Conservation (phyloP, 2,329 filamentous ascomycete species). For the Chaetomiaceae sp. region DNA sequence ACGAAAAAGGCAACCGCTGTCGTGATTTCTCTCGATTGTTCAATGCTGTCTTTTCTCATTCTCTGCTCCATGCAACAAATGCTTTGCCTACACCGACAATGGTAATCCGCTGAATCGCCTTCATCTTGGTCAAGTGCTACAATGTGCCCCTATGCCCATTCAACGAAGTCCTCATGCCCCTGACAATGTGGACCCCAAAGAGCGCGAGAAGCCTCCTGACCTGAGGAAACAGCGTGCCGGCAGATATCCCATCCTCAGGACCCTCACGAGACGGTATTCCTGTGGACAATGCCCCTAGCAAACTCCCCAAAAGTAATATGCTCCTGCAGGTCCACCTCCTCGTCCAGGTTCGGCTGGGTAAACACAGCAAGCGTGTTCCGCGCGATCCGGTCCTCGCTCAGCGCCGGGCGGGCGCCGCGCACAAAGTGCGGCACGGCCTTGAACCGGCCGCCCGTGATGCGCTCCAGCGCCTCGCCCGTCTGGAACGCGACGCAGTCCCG, state of each 20-base stretch:
- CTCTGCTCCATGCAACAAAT: too few species aligned
- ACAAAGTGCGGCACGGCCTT: slow-evolving; percentile 96
- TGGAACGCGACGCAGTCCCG: slow-evolving; percentile 91
- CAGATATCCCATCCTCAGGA: too few species aligned
- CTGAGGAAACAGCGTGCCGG: too few species aligned
- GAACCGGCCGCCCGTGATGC: slow-evolving; percentile 87
- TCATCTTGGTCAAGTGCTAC: too few species aligned
- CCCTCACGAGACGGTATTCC: slow-evolving; percentile 48
- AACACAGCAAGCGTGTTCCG: slow-evolving; percentile 93
- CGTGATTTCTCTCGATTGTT: too few species aligned
- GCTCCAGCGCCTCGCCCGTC: slow-evolving; percentile 85
- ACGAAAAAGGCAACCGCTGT: neutral
- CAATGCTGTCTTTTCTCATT: too few species aligned
- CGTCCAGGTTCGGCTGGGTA: slow-evolving; percentile 88
- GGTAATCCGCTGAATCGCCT: too few species aligned
- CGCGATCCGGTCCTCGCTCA: slow-evolving; percentile 53
- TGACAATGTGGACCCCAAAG: too few species aligned
- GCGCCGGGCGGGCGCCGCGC: slow-evolving; percentile 61
- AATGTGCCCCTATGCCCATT: too few species aligned
- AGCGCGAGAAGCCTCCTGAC: too few species aligned
- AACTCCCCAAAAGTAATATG: slow-evolving; percentile 72
- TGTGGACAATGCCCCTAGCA: slow-evolving; percentile 57
- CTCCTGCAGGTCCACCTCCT: slow-evolving; percentile 66
- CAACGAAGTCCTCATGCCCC: too few species aligned
- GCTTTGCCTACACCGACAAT: too few species aligned